Base-by-base conservation (phyloP, 2,329 filamentous ascomycete genomes). In the Blumeriella jaapii region DNA sequence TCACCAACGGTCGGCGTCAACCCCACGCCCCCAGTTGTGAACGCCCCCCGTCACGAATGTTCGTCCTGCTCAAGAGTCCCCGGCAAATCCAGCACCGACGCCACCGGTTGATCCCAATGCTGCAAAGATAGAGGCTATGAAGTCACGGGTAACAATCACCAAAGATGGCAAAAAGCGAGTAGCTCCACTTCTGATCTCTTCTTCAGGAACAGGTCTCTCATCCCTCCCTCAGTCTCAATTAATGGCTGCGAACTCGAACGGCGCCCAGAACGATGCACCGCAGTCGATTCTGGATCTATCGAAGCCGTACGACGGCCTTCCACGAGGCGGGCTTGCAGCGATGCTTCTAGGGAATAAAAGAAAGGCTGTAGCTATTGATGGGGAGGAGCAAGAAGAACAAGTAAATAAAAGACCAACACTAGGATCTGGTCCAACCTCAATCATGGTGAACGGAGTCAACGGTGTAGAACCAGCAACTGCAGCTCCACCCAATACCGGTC, bases 121-220 rank as follows among this genome's bases (percentile, higher is more conserved):
- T 39, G 67, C 64, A 11, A 74, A 74, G 47, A 57, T 81, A 3
- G 75, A 81, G 47, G 71, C 72, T 43, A 61, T 96, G 45, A 96
- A 96, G 59, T 84, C 89, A 43, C 74, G 91, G 34, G 87, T 96
- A 3, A 95, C 89, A 0, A 79, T 95, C 41, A 93, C 85, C 0
- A 96, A 95, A 56, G 89, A 98, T 47, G 91, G 91, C 18, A 96
- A 91, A 62, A 98, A 98, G 62, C 74, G 91, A 36, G 89, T 98
- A 36, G 83, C 86, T 3, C 91, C 91, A 2, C 67, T 98, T 45
- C 68, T 98, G 9, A 84, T 98, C 5, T 93, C 89, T 1, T 86
- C 85, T 0, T 89, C 87, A 6, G 85, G 83, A 2, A 82, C 80
- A 1, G 84, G 83, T 8, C 78, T 87, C 52, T 93, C 87, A 1